Base-by-base conservation (phyloP, 352 stramenopile genomes). In the Phytophthora colocasiae region DNA sequence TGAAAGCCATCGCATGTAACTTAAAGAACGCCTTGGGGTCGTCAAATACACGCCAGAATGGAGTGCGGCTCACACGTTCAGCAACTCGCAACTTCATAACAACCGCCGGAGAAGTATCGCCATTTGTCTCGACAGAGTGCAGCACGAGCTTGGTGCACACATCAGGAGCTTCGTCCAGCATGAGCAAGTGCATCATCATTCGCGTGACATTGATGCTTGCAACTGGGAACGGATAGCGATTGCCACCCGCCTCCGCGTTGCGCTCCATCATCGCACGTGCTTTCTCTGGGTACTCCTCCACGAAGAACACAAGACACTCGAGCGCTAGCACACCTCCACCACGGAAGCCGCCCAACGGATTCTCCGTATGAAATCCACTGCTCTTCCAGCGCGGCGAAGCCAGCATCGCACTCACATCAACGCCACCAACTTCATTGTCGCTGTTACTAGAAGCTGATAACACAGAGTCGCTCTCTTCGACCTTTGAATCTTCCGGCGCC, bases 171-270 rank as follows among this genome's bases (percentile, higher is more conserved):
- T 92, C 80, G 53, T 95, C 83, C 19, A 95, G 70, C 87, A 95
- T 93, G 50, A 93, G 56, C 26, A 95, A 67, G 69, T 85, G 90
- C 63, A 93, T 73, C 71, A 93, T 75, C 87, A 95, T 93, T 14
- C 87, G 83, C 79, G 94, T 74, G n/a, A 95, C 85, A 59, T 95
- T 95, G 67, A 95, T 91, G 44, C 78, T 83, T 6, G 87, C 87
- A 31, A 95, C 87, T 15, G 87, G 87, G 65, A 94, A 93, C 50
- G 85, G 85, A 49, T 93, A 95, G 11, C 87, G 81, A 32, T 88
- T 92, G 17, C 87, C 87, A 15, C 87, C 87, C 1, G 87, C 69
- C 14, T 82, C 53, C 4, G 83, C 83, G 68, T 93, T 93, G 57
- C 82, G 81, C 48, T 65, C 44, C 85, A 95, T 93, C 85, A 95